phyloP scores from a whole-genome alignment of 2,329 filamentous ascomycete genomes.

The Ramularia collo-cygni region DNA sequence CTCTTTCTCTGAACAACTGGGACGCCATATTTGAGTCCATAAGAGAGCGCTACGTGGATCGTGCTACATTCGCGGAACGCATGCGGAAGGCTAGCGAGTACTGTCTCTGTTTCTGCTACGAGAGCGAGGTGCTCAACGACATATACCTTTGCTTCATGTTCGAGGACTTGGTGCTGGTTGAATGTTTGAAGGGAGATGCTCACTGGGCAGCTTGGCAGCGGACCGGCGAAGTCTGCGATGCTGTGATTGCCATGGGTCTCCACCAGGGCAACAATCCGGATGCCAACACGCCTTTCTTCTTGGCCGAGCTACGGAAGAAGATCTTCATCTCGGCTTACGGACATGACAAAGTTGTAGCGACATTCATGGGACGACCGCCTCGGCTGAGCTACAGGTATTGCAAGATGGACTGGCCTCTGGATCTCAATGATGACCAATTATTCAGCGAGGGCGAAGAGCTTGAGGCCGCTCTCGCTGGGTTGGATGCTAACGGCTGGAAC shows the following conservation, averaged over 20 bases:
- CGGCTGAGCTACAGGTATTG: conserved; percentile 45
- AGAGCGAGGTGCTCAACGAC: conserved; percentile 30
- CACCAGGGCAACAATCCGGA: conserved; percentile 29
- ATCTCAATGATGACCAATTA: conserved; percentile 46
- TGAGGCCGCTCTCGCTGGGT: conserved; percentile 30
- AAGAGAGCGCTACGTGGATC: conserved; percentile 43
- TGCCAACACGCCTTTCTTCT: conserved; percentile 29
- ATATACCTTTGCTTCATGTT: conserved; percentile 30
- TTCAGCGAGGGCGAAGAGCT: conserved; percentile 40
- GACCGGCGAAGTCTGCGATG: conserved; percentile 30
- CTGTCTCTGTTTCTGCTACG: conserved; percentile 31
- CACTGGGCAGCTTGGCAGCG: conserved; percentile 30
- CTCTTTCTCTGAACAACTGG: conserved; percentile 29
- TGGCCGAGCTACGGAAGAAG: conserved; percentile 27
- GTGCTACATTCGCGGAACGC: conserved; percentile 44
- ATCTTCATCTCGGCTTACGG: conserved; percentile 29
- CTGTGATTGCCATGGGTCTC: conserved; percentile 29
- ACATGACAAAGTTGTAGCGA: conserved; percentile 29
- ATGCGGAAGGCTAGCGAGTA: conserved; percentile 29
- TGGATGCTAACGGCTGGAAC: conserved; percentile 51
- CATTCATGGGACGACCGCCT: conserved; percentile 44
- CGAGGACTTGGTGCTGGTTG: conserved; percentile 27
- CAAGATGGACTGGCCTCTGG: conserved; percentile 48
- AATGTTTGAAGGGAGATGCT: conserved; percentile 28
- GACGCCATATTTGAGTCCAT: conserved; percentile 32